Evolutionary conservation across 257 asterid species (phyloP), one percentile per base, ranked within the genome.

Genomic region (Ligustrum vulgare): DNA sequence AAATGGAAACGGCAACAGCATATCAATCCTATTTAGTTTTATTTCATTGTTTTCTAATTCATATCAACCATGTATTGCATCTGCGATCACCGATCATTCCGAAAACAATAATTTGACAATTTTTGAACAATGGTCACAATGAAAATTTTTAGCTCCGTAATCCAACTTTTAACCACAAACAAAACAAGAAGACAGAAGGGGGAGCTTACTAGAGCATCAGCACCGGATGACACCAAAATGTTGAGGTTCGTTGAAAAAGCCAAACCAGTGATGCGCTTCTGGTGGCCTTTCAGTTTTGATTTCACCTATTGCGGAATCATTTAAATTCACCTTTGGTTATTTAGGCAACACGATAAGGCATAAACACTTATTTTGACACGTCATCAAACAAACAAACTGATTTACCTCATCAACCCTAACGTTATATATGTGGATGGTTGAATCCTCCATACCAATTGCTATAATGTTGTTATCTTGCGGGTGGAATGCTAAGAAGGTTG

Each of bases 371-470:
- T 33, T 45, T 67, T 37, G 25, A 70, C 20, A 73, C 22, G 11
- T 69, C 74, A 73, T 67, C 58, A 64, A 74, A 74, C 54, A 34
- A 67, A 69, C 9, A 72, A 39, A 20, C 4, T 20, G 32, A 35
- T n/a, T 75, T 89, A 90, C 98, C 98, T 92, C 98, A 76, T 90
- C 98, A 6, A 90, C 93, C 84, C 98, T 81, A 74, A 94, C 98
- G 72, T 94, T 90, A 82, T 92, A 94, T 74, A 94, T 92, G 90
- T 94, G 98, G 84, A 94, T 94, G 67, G 98, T 92, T 35, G 98
- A 94, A 80, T 94, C 98, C 82, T 92, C 98, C 98, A 92, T 92
- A 79, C 98, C 98, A 79, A 94, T 90, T 47, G 97, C 98, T 65
- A 94, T 88, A 70, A 92, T 90, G 83, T 94, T 94, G 89, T 94